A percentile compares a stretch with the other conserved stretches of the same genome.
Conservation (phyloP, 495 filamentous ascomycete genomes). For the Aspergillus steynii region DNA sequence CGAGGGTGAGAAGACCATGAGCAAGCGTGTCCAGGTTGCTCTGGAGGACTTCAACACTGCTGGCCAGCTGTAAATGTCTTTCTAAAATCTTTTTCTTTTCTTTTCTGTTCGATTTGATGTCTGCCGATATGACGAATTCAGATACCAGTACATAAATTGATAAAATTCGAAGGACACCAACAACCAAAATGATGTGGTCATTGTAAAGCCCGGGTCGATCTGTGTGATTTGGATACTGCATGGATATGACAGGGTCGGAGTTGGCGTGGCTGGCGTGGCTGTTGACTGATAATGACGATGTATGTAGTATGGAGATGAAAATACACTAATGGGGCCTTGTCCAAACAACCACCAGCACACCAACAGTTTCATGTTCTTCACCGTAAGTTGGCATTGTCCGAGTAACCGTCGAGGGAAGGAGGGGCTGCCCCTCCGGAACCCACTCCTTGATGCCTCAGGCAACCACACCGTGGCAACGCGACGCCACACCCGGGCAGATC, state of each 20-base stretch:
- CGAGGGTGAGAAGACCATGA: constrained; percentile 98
- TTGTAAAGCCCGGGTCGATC: constrained; percentile 2
- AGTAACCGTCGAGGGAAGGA: background rate
- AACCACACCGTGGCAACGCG: background rate
- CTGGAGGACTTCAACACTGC: constrained; percentile 92
- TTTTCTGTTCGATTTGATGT: constrained; percentile 12
- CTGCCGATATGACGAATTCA: constrained; percentile 20
- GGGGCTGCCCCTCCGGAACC: background rate
- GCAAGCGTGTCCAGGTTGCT: constrained; percentile 71
- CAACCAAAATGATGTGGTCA: background rate
- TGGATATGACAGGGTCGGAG: constrained; percentile 1
- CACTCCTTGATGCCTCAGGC: background rate
- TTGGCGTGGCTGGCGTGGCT: constrained; percentile 7
- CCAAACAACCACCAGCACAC: background rate
- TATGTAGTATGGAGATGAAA: constrained; percentile 13
- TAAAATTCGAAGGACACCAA: constrained; percentile 8
- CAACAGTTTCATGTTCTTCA: background rate
- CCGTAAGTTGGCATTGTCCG: background rate
- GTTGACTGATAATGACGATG: constrained; percentile 11
- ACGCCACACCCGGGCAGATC: too few species aligned
- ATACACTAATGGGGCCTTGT: constrained; percentile 7
- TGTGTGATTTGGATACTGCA: constrained; percentile 5
- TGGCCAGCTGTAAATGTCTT: constrained; percentile 70
- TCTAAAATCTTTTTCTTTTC: background rate
- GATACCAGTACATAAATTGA: constrained; percentile 28